A percentile compares a stretch with the other conserved stretches of the same genome.
These are phyloP conservation scores for Centaurea solstitialis DNA, from an alignment of 129 eudicot genomes.

Conservation along the genomic window DNA sequence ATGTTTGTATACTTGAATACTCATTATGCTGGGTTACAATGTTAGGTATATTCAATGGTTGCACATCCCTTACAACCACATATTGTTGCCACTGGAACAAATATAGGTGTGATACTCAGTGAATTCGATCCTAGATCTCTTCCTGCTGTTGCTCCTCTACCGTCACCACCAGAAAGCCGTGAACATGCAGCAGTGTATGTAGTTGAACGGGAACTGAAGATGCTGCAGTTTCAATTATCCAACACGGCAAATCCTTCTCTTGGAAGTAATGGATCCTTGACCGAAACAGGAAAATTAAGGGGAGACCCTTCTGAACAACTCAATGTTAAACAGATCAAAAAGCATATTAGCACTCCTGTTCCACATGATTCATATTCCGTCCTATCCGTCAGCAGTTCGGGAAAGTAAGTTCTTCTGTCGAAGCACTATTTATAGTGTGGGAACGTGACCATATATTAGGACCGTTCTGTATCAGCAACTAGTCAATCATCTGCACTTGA, in stretches of 20 bases:
- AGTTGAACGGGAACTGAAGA: slow-evolving; percentile 82
- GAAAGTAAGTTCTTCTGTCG: slow-evolving; percentile 65
- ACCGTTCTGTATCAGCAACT: not conserved
- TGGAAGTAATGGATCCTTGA: slow-evolving; percentile 80
- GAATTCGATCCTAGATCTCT: slow-evolving; percentile 94
- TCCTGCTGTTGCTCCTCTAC: slow-evolving; percentile 89
- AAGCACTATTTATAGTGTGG: not conserved
- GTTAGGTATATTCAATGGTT: slow-evolving; percentile 96
- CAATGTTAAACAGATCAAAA: slow-evolving; percentile 85
- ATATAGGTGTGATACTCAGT: slow-evolving; percentile 80
- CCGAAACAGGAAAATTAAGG: slow-evolving; percentile 69
- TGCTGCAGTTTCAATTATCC: slow-evolving; percentile 80
- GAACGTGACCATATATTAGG: not conserved
- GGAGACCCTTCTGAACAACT: slow-evolving; percentile 82
- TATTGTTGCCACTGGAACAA: slow-evolving; percentile 97
- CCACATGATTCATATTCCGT: slow-evolving; percentile 96
- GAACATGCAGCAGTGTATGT: slow-evolving; percentile 93
- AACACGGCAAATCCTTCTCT: slow-evolving; percentile 80
- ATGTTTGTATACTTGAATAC: not conserved
- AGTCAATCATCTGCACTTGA: slow-evolving; percentile 11
- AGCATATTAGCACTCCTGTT: slow-evolving; percentile 91
- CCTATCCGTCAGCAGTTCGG: slow-evolving; percentile 92
- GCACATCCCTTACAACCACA: slow-evolving; percentile 98
- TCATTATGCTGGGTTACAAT: slow-evolving; percentile 15
- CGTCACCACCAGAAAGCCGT: slow-evolving; percentile 83